These are phyloP conservation scores for Alternaria sp. DNA, from an alignment of 2,329 filamentous ascomycete genomes.

Conservation along the genomic window DNA sequence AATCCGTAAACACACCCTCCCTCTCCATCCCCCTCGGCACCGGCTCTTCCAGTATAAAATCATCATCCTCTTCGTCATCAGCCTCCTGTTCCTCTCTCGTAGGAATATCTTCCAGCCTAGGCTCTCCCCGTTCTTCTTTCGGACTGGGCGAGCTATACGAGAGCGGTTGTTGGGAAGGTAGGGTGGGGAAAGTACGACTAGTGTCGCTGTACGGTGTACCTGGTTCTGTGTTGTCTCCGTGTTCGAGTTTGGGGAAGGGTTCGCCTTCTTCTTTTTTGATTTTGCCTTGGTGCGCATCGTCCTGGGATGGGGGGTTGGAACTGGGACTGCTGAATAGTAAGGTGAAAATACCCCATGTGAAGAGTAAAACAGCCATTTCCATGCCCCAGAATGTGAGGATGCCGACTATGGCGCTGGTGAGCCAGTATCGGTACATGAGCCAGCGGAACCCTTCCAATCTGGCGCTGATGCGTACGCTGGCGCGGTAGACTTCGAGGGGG, in stretches of 20 bases:
- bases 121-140: slow-evolving; percentile 28
- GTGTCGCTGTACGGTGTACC: slow-evolving; percentile 52
- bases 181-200: slow-evolving; percentile 56
- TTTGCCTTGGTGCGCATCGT: neutral
- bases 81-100: slow-evolving; percentile 45
- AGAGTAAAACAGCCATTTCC: slow-evolving; percentile 70
- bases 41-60: slow-evolving; percentile 50
- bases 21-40: slow-evolving; percentile 11
- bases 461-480: slow-evolving; percentile 72
- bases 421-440: slow-evolving; percentile 82
- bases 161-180: slow-evolving; percentile 52
- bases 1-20: slow-evolving; percentile 42
- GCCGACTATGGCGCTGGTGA: slow-evolving; percentile 72
- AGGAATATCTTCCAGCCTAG: slow-evolving; percentile 29
- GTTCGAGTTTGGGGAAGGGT: slow-evolving; percentile 2
- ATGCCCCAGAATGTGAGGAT: slow-evolving; percentile 76
- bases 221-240: slow-evolving; percentile 18
- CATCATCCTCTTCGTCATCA: slow-evolving; percentile 54
- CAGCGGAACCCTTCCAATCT: slow-evolving; percentile 73
- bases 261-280: slow-evolving; percentile 8
- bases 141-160: slow-evolving; percentile 40
- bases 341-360: slow-evolving; percentile 68
- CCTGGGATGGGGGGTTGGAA: neutral
- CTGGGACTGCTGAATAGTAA: slow-evolving; percentile 43
- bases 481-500: slow-evolving; percentile 77